Evolutionary conservation across 2,329 filamentous ascomycete genomes (phyloP).

Genomic region (Trichophyton simii): DNA sequence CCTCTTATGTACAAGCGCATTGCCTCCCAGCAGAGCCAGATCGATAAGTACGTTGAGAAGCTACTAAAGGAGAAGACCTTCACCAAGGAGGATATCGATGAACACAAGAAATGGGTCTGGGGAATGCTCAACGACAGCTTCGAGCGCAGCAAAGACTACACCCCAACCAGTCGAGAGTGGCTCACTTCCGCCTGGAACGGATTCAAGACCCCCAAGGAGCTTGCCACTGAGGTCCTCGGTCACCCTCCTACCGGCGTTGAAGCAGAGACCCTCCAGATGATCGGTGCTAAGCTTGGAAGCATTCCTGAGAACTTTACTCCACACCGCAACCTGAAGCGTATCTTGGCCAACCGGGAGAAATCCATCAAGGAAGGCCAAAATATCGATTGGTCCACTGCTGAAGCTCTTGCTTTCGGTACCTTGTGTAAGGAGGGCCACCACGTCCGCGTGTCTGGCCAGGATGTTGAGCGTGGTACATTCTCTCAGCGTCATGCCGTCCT

Average conservation of each 20-base stretch:
- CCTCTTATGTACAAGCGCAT: slow-evolving; percentile 99
- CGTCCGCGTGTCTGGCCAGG: slow-evolving; percentile 93
- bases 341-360: slow-evolving; percentile 79
- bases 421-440: slow-evolving; percentile 90
- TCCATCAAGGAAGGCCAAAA: slow-evolving; percentile 80
- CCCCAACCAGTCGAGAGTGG: slow-evolving; percentile 94
- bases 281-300: slow-evolving; percentile 66
- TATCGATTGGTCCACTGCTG: slow-evolving; percentile 95
- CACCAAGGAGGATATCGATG: slow-evolving; percentile 92
- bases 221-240: slow-evolving; percentile 84
- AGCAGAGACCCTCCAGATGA: slow-evolving; percentile 59
- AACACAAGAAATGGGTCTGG: slow-evolving; percentile 99
- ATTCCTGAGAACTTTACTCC: slow-evolving; percentile 75
- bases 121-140: slow-evolving; percentile 98
- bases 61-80: slow-evolving; percentile 81
- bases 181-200: slow-evolving; percentile 97
- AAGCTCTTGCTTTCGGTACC: slow-evolving; percentile 87
- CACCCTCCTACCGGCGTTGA: slow-evolving; percentile 80
- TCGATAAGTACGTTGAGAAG: slow-evolving; percentile 85
- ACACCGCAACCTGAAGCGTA: slow-evolving; percentile 95
- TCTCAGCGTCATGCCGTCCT: slow-evolving; percentile 95
- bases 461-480: slow-evolving; percentile 98
- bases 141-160: slow-evolving; percentile 92
- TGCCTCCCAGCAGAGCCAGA: slow-evolving; percentile 65
- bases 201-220: slow-evolving; percentile 96